Evolutionary conservation across 1,284 basidiomycete species (phyloP).

Genomic region (Marasmius fiardii): DNA sequence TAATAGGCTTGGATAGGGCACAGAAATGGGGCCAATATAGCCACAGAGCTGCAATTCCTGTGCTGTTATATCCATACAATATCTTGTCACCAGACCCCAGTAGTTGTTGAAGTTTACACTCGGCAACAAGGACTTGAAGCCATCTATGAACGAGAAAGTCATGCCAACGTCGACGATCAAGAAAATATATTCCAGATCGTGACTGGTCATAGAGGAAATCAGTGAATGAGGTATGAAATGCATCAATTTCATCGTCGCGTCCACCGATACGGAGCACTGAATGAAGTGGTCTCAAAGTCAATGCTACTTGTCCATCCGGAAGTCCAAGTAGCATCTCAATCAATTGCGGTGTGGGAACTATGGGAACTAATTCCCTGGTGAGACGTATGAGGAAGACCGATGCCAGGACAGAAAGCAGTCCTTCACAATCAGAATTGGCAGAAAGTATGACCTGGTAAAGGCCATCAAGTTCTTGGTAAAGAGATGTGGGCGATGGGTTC

Average conservation of each 20-base stretch:
- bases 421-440: too few relatives aligned
- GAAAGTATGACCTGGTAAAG: too few relatives aligned
- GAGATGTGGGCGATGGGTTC: neutral
- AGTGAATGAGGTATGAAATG: neutral
- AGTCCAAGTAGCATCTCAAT: too few relatives aligned
- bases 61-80: neutral
- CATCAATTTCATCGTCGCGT: neutral
- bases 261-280: neutral
- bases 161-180: neutral
- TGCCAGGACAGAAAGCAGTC: too few relatives aligned
- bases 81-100: neutral
- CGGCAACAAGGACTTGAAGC: neutral
- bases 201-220: neutral
- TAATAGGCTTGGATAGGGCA: neutral
- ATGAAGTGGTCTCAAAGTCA: neutral
- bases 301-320: neutral
- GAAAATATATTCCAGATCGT: neutral
- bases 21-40: neutral
- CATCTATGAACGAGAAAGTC: neutral
- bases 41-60: neutral
- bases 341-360: neutral
- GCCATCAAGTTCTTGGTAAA: constrained; percentile 25
- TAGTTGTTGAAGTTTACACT: neutral
- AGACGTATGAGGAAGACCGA: neutral
- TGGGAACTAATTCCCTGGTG: neutral